These are phyloP conservation scores for Dendrobium officinale DNA, from an alignment of 106 monocot species.

Conservation along the genomic window DNA sequence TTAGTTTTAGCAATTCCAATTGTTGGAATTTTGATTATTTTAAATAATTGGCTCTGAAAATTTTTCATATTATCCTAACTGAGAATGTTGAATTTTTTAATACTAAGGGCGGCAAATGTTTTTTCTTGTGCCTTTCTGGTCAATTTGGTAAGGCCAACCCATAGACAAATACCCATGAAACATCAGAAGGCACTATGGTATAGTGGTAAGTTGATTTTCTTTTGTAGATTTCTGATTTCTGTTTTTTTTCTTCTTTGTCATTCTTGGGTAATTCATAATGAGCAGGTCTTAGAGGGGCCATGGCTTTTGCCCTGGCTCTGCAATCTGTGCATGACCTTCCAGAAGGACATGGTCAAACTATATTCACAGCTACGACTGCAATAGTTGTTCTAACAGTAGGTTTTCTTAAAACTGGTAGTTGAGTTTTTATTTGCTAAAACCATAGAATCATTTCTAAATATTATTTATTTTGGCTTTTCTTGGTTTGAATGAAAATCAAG, in stretches of 20 bases:
- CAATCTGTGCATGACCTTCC: slow-evolving; percentile 97
- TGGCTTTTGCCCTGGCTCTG: slow-evolving; percentile 99
- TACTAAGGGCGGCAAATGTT: slow-evolving; percentile 90
- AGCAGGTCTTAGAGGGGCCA: slow-evolving; percentile 96
- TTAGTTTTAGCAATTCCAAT: too few relatives aligned
- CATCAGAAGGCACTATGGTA: slow-evolving; percentile 99
- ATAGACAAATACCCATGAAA: slow-evolving; percentile 67
- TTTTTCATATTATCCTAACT: background rate
- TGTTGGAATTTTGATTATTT: too few relatives aligned
- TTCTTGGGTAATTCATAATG: background rate
- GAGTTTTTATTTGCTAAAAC: background rate
- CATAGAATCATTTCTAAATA: too few relatives aligned
- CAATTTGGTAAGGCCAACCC: slow-evolving; percentile 70
- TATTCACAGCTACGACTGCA: slow-evolving; percentile 91
- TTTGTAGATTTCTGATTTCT: background rate
- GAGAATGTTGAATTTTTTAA: background rate
- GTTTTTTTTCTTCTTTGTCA: background rate
- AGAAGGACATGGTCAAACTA: slow-evolving; percentile 92
- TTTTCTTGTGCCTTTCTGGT: slow-evolving; percentile 87
- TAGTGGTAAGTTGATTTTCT: slow-evolving; percentile 52
- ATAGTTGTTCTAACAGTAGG: slow-evolving; percentile 91
- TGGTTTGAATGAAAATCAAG: too few relatives aligned
- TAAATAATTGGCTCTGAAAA: too few relatives aligned
- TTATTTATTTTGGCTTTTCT: too few relatives aligned
- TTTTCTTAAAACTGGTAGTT: background rate